These are phyloP conservation scores for Trifolium subterraneum DNA, from an alignment of 306 rosid genomes.

Conservation along the genomic window DNA sequence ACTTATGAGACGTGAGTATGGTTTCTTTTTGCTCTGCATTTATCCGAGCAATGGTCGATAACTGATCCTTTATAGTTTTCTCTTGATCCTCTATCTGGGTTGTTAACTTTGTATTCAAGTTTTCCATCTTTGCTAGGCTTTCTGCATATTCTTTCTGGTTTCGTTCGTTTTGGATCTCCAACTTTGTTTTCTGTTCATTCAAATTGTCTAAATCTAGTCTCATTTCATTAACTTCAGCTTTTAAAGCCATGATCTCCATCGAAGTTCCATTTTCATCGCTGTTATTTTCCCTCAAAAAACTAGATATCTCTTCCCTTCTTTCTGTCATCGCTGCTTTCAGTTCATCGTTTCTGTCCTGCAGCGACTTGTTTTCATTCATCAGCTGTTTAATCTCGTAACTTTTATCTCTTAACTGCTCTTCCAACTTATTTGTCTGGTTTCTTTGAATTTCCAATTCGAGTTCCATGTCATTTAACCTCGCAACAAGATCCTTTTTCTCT, in stretches of 20 bases:
- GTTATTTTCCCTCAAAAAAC: conserved; percentile 30
- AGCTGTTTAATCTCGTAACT: conserved; percentile 37
- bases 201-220: conserved; percentile 53
- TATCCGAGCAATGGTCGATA: conserved; percentile 36
- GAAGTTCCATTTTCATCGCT: conserved; percentile 46
- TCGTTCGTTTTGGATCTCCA: conserved; percentile 52
- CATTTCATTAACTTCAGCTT: conserved; percentile 41
- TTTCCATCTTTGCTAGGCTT: conserved; percentile 39
- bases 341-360: conserved; percentile 50
- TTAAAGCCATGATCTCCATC: conserved; percentile 37
- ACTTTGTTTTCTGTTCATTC: conserved; percentile 50
- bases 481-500: conserved; percentile 49
- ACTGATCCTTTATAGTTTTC: conserved; percentile 48
- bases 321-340: conserved; percentile 47
- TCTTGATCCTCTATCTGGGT: conserved; percentile 55
- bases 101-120: conserved; percentile 38
- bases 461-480: conserved; percentile 51
- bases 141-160: conserved; percentile 47
- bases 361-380: conserved; percentile 46
- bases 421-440: conserved; percentile 45
- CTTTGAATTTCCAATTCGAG: conserved; percentile 47
- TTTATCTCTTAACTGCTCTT: conserved; percentile 40
- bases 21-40: conserved; percentile 41
- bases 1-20: conserved; percentile 27
- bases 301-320: conserved; percentile 45